A percentile compares a stretch with the other conserved stretches of the same genome.
Conservation (phyloP, 176 grass and related monocot genomes). For the Eleusine indica region DNA sequence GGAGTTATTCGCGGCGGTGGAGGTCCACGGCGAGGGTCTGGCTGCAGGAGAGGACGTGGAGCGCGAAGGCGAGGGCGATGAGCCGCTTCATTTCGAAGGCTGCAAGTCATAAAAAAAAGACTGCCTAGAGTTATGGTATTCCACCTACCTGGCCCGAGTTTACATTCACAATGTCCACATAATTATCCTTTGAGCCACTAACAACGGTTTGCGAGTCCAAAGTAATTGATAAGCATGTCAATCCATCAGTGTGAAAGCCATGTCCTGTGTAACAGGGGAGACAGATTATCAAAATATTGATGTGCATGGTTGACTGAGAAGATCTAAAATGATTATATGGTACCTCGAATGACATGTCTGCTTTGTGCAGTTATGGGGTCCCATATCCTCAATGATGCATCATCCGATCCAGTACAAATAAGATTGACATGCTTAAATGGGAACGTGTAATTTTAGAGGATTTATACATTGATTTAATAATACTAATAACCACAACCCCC, state of each 20-base stretch:
- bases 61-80: too few species aligned
- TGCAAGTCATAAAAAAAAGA: neutral
- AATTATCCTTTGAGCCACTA: constrained; percentile 78
- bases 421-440: constrained; percentile 67
- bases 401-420: constrained; percentile 87
- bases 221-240: constrained; percentile 82
- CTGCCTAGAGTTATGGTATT: neutral
- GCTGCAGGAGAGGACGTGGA: too few species aligned
- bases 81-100: neutral
- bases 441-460: too few species aligned
- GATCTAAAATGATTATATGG: neutral
- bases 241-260: constrained; percentile 82
- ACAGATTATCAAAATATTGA: constrained; percentile 1
- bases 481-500: neutral
- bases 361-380: constrained; percentile 68
- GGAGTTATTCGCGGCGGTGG: too few species aligned
- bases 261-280: constrained; percentile 58
- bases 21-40: too few species aligned
- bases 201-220: constrained; percentile 69
- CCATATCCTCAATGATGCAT: constrained; percentile 93
- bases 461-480: neutral
- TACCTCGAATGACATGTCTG: constrained; percentile 80
- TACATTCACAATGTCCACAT: constrained; percentile 79
- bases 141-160: constrained; percentile 63
- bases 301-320: neutral